These are phyloP conservation scores for Tieghemostelium lacteum DNA, from an alignment of 78 protist genomes.

Conservation along the genomic window DNA sequence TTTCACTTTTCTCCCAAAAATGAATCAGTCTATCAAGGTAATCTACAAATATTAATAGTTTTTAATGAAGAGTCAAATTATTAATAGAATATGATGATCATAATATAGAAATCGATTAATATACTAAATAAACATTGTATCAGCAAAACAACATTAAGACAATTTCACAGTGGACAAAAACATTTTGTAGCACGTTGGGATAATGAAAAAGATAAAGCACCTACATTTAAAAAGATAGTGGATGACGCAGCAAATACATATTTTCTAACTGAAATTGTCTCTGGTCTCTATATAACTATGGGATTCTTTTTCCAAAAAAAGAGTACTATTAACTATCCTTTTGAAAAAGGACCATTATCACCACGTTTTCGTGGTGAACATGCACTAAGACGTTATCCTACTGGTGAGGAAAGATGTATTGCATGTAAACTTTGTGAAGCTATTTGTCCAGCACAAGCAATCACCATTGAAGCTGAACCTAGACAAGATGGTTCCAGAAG, in stretches of 20 bases:
- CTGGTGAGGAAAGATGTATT: slow-evolving; percentile 91
- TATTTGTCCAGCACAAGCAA: slow-evolving; percentile 96
- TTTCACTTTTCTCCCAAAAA: too few relatives aligned
- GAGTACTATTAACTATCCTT: slow-evolving; percentile 92
- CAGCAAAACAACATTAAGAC: background rate
- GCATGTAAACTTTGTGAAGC: slow-evolving; percentile 96
- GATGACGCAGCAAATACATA: slow-evolving; percentile 78
- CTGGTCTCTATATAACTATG: slow-evolving; percentile 81
- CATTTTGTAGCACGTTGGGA: background rate
- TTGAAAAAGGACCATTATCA: slow-evolving; percentile 92
- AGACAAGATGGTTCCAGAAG: slow-evolving; percentile 93
- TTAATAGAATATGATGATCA: too few relatives aligned
- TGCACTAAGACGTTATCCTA: slow-evolving; percentile 93
- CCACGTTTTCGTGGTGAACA: slow-evolving; percentile 96
- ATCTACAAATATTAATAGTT: too few relatives aligned
- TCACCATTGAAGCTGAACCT: slow-evolving; percentile 96
- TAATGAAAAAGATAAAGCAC: slow-evolving; percentile 27
- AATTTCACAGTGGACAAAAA: background rate
- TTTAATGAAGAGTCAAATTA: too few relatives aligned
- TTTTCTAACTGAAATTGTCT: slow-evolving; percentile 70
- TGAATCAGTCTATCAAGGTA: too few relatives aligned
- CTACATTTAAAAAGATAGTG: slow-evolving; percentile 52
- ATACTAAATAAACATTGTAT: too few relatives aligned
- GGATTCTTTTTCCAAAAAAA: slow-evolving; percentile 78
- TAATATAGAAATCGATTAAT: too few relatives aligned